Evolutionary conservation across 495 filamentous ascomycete genomes (phyloP).

Genomic region (Talaromyces borbonicus): DNA sequence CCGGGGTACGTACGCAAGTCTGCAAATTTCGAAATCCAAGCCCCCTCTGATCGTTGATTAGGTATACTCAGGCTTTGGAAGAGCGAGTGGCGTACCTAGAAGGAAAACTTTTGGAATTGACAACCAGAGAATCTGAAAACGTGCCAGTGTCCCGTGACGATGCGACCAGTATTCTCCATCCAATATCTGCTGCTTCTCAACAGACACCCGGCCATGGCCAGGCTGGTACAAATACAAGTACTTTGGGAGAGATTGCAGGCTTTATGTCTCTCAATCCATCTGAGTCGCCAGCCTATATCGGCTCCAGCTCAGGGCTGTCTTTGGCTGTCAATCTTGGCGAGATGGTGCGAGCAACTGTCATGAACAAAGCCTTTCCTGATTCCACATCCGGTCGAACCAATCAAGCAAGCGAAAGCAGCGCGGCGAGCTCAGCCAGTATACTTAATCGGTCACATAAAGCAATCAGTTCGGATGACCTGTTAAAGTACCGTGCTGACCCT

Average conservation of each 20-base stretch:
- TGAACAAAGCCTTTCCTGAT: slow-evolving; percentile 7
- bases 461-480: slow-evolving; percentile 28
- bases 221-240: slow-evolving; percentile 22
- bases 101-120: slow-evolving; percentile 21
- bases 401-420: background rate
- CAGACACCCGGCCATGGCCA: slow-evolving; percentile 17
- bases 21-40: too few species aligned
- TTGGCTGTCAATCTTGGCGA: slow-evolving; percentile 40
- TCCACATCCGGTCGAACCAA: background rate
- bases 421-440: background rate
- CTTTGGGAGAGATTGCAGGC: slow-evolving; percentile 42
- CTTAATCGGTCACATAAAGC: slow-evolving; percentile 6
- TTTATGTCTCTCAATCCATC: slow-evolving; percentile 39
- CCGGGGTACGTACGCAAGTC: slow-evolving; percentile 28
- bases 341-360: slow-evolving; percentile 44
- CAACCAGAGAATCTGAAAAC: background rate
- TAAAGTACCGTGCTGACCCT: slow-evolving; percentile 34
- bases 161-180: slow-evolving; percentile 12
- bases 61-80: slow-evolving; percentile 38
- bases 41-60: slow-evolving; percentile 11
- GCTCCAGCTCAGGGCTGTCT: slow-evolving; percentile 41
- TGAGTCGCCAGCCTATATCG: slow-evolving; percentile 43
- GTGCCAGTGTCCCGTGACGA: slow-evolving; percentile 8
- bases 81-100: slow-evolving; percentile 39
- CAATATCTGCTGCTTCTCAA: slow-evolving; percentile 17